Evolutionary conservation across 2,329 filamentous ascomycete genomes (phyloP).

Genomic region (Xylaria hypoxylon): DNA sequence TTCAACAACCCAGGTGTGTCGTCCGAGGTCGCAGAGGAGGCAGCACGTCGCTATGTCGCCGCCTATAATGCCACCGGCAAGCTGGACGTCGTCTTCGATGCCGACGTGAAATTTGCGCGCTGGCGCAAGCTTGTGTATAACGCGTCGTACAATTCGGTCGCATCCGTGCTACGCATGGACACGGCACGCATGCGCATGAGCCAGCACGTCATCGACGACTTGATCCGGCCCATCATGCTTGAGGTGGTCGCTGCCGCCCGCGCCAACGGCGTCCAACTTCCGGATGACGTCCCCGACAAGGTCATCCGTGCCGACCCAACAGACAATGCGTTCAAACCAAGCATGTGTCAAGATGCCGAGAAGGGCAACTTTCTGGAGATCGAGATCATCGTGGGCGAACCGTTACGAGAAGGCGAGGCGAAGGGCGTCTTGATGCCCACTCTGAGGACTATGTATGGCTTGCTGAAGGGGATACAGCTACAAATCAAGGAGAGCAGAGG

Average conservation of each 20-base stretch:
- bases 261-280: constrained; percentile 54
- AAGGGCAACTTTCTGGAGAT: constrained; percentile 67
- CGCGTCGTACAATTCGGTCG: constrained; percentile 64
- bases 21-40: constrained; percentile 42
- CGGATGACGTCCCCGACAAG: constrained; percentile 56
- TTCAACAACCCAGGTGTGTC: constrained; percentile 56
- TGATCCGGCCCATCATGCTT: constrained; percentile 65
- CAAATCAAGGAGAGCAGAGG: constrained; percentile 59
- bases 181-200: constrained; percentile 62
- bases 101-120: constrained; percentile 56
- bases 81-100: constrained; percentile 56
- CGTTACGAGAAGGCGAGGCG: constrained; percentile 62
- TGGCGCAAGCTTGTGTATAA: constrained; percentile 66
- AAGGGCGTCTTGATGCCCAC: constrained; percentile 63
- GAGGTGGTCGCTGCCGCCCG: constrained; percentile 63
- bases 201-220: constrained; percentile 57
- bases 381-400: constrained; percentile 68
- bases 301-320: constrained; percentile 63
- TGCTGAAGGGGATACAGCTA: constrained; percentile 62
- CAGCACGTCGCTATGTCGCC: constrained; percentile 57
- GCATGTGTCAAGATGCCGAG: constrained; percentile 65
- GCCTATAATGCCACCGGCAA: constrained; percentile 62
- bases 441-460: constrained; percentile 60
- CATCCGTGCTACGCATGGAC: constrained; percentile 63
- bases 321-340: constrained; percentile 62